These are phyloP conservation scores for Alopecurus myosuroides DNA, from an alignment of 176 grass and related monocot species.

Conservation along the genomic window DNA sequence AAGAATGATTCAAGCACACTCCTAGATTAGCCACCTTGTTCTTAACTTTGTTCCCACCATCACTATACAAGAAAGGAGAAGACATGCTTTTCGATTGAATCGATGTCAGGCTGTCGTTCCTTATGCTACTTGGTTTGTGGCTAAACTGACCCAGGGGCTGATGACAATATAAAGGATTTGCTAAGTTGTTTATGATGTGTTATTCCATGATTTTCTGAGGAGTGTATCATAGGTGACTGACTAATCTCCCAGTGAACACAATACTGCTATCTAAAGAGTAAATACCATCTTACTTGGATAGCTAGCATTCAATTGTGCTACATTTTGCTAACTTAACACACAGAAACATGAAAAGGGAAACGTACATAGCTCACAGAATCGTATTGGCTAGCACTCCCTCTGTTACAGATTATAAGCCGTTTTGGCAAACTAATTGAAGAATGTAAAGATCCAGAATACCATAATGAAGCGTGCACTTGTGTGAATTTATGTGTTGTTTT, in stretches of 20 bases:
- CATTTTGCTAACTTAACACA: not conserved
- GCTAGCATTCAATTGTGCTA: not conserved
- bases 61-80: no score
- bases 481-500: not conserved
- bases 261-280: not conserved
- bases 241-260: not conserved
- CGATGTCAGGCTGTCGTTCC: no score
- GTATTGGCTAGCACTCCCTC: not conserved
- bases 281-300: not conserved
- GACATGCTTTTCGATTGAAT: no score
- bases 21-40: no score
- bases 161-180: no score
- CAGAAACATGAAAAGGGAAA: not conserved
- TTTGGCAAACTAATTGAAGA: no score
- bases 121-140: no score
- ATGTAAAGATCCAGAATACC: not conserved
- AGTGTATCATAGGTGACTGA: not conserved
- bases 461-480: not conserved
- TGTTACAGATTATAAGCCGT: no score
- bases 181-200: not conserved
- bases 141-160: no score
- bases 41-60: no score
- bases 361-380: not conserved
- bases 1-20: no score
- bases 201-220: not conserved